phyloP scores from a whole-genome alignment of 129 eudicot species.

The Flaveria trinervia region DNA sequence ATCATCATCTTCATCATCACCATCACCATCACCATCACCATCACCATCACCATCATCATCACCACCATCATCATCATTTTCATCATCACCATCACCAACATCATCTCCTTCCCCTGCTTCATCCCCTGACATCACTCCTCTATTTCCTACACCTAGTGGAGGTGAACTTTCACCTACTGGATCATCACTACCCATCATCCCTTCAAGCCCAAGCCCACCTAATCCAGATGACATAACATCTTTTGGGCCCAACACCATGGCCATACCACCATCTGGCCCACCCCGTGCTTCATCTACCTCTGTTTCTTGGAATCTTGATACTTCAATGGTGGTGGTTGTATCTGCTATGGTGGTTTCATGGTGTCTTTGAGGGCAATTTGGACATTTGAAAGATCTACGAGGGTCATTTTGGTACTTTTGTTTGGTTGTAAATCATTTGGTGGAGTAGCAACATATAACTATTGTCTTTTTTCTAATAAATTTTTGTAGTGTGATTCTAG shows the following conservation, averaged over 20 bases:
- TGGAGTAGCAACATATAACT: conserved; percentile 11
- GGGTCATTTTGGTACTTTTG: conserved; percentile 19
- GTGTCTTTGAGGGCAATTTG: conserved; percentile 30
- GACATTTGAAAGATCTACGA: conserved; percentile 20
- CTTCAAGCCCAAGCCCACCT: conserved; percentile 94
- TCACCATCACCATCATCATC: conserved; percentile 48
- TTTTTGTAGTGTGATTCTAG: conserved; percentile 11
- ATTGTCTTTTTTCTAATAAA: conserved; percentile 17
- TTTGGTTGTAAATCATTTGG: conserved; percentile 36
- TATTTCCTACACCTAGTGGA: conserved; percentile 68
- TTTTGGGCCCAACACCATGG: conserved; percentile 52
- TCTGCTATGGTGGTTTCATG: background rate
- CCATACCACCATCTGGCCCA: conserved; percentile 56
- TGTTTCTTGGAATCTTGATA: conserved; percentile 9
- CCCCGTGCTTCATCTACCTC: conserved; percentile 47
- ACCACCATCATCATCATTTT: background rate
- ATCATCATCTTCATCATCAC: conserved; percentile 49
- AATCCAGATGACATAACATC: conserved; percentile 67
- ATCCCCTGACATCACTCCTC: conserved; percentile 78
- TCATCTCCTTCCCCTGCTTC: conserved; percentile 47
- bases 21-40: conserved; percentile 35
- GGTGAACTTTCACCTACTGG: conserved; percentile 67
- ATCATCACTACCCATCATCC: conserved; percentile 66
- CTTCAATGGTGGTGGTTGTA: conserved; percentile 25
- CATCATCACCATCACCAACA: conserved; percentile 35